These are phyloP conservation scores for Cryphonectria carpinicola DNA, from an alignment of 2,329 filamentous ascomycete genomes.

Conservation along the genomic window DNA sequence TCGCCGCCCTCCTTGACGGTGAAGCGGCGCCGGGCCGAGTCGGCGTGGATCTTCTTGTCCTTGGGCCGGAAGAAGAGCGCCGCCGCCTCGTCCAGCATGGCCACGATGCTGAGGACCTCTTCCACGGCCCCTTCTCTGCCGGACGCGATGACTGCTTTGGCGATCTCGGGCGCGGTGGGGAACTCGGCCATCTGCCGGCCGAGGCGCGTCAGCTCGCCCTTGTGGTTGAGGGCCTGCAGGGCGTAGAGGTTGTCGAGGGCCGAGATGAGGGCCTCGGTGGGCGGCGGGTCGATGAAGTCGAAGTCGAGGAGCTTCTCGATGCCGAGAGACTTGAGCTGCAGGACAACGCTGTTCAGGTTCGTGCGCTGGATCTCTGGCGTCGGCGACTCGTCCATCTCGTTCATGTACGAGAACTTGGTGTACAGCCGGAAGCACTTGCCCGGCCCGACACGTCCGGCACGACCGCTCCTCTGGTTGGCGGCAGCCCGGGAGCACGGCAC, in stretches of 20 bases:
- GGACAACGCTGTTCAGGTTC: slow-evolving; percentile 81
- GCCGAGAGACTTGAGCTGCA: slow-evolving; percentile 85
- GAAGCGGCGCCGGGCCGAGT: slow-evolving; percentile 86
- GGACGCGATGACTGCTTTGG: slow-evolving; percentile 85
- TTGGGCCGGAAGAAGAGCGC: slow-evolving; percentile 94
- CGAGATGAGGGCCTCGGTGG: slow-evolving; percentile 85
- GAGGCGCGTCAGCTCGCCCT: slow-evolving; percentile 85
- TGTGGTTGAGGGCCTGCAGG: slow-evolving; percentile 84
- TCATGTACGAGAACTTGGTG: slow-evolving; percentile 91
- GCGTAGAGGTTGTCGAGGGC: slow-evolving; percentile 91
- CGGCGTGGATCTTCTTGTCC: slow-evolving; percentile 95
- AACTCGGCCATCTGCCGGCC: slow-evolving; percentile 96
- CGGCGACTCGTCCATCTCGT: slow-evolving; percentile 90
- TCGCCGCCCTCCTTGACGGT: slow-evolving; percentile 91
- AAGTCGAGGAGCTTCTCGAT: slow-evolving; percentile 94
- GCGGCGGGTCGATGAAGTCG: slow-evolving; percentile 93
- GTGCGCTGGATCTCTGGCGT: slow-evolving; percentile 92
- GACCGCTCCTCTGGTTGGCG: slow-evolving; percentile 89
- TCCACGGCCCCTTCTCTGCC: slow-evolving; percentile 92
- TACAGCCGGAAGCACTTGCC: slow-evolving; percentile 94
- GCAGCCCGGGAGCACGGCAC: slow-evolving; percentile 90
- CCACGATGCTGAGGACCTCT: slow-evolving; percentile 89
- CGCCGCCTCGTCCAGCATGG: slow-evolving; percentile 88
- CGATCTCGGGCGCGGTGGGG: slow-evolving; percentile 88
- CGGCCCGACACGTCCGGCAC: slow-evolving; percentile 88